Percentiles rank a stretch among this genome's conserved stretches.
Conservation (phyloP, 2,329 filamentous ascomycete genomes). For the Fusarium penzigii region DNA sequence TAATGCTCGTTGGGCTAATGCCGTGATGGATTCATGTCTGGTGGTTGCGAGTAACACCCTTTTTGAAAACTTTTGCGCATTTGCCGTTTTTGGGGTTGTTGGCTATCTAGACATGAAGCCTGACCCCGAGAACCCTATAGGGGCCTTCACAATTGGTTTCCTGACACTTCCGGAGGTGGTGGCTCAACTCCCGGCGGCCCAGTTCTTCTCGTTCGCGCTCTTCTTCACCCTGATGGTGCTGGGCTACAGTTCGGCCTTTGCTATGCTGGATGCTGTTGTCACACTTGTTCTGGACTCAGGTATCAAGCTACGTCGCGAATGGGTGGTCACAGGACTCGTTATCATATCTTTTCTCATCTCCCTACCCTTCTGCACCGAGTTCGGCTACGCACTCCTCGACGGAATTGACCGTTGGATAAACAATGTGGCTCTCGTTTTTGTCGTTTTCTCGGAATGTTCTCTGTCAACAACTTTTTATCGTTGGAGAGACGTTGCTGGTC, state of each 20-base stretch:
- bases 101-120: conserved; percentile 45
- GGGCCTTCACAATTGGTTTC: conserved; percentile 59
- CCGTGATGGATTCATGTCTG: conserved; percentile 58
- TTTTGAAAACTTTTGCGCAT: conserved; percentile 55
- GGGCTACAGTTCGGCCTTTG: conserved; percentile 59
- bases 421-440: conserved; percentile 54
- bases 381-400: conserved; percentile 56
- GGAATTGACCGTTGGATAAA: conserved; percentile 59
- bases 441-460: conserved; percentile 54
- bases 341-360: conserved; percentile 54
- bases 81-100: conserved; percentile 56
- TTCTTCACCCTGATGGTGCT: conserved; percentile 61
- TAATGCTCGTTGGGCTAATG: conserved; percentile 58
- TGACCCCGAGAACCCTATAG: conserved; percentile 42
- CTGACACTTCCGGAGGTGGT: conserved; percentile 59
- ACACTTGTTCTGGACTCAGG: conserved; percentile 56
- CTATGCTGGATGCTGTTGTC: conserved; percentile 58
- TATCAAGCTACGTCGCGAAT: conserved; percentile 34
- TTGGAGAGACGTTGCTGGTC: conserved; percentile 47
- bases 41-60: conserved; percentile 57
- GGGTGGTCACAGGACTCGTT: conserved; percentile 51
- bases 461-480: conserved; percentile 55
- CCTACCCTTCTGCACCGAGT: conserved; percentile 58
- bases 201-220: conserved; percentile 59
- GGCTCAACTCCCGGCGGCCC: conserved; percentile 56